phyloP scores from a whole-genome alignment of 2,329 filamentous ascomycete genomes.

The Davidsoniella virescens region DNA sequence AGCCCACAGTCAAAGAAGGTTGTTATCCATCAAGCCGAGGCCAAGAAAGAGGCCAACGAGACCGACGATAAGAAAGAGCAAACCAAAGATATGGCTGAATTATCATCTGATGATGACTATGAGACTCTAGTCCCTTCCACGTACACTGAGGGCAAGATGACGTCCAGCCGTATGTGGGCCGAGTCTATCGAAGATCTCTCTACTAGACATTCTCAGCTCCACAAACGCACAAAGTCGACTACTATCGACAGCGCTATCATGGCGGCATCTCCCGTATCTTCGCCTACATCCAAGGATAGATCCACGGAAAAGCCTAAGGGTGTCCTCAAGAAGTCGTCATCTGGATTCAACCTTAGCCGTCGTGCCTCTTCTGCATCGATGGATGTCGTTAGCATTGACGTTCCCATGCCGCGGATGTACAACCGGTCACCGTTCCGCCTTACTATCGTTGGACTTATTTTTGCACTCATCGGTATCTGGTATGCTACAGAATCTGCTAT shows the following conservation, averaged over 20 bases:
- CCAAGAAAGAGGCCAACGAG: neutral
- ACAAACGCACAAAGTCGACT: neutral
- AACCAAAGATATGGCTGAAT: neutral
- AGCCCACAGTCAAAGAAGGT: neutral
- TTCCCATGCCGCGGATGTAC: slow-evolving; percentile 33
- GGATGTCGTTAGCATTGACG: slow-evolving; percentile 21
- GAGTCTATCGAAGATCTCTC: slow-evolving; percentile 3
- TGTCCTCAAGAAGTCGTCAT: slow-evolving; percentile 7
- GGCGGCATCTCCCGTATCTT: too few relatives aligned
- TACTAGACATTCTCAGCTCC: slow-evolving; percentile 7
- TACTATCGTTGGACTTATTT: slow-evolving; percentile 30
- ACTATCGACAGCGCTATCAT: neutral
- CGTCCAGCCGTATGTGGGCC: slow-evolving; percentile 5
- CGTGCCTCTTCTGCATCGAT: slow-evolving; percentile 7
- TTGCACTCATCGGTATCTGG: slow-evolving; percentile 34
- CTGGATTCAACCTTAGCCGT: slow-evolving; percentile 3
- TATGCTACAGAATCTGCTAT: slow-evolving; percentile 35
- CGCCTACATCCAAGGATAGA: neutral
- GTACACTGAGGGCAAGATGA: slow-evolving; percentile 6
- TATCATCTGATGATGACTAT: slow-evolving; percentile 4
- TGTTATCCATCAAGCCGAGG: neutral
- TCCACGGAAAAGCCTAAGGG: neutral
- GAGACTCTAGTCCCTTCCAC: slow-evolving; percentile 7
- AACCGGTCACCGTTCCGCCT: slow-evolving; percentile 28
- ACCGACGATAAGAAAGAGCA: neutral